A percentile compares a stretch with the other conserved stretches of the same genome.
Evolutionary conservation across 805 yeast species (phyloP).

Genomic region (Novakomyces olei): DNA sequence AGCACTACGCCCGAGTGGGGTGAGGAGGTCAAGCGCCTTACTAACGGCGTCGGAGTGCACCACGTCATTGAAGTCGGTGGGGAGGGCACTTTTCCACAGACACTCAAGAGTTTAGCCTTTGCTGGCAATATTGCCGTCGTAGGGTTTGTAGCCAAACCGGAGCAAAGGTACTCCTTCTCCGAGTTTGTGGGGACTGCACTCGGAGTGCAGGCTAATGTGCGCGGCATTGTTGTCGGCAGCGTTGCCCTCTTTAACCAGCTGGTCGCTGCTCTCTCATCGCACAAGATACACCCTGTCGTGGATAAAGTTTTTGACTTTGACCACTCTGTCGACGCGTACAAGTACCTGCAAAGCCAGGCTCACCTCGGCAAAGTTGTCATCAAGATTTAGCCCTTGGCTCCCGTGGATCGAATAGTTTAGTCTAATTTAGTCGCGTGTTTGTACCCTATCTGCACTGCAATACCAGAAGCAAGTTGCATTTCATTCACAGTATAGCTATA

Average conservation of each 20-base stretch:
- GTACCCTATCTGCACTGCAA: no score
- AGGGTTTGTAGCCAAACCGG: constrained; percentile 7
- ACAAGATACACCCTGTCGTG: constrained; percentile 7
- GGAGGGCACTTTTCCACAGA: constrained; percentile 7
- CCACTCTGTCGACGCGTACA: constrained; percentile 6
- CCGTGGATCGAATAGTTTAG: no score
- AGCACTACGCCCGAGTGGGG: constrained; percentile 7
- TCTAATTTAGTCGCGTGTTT: no score
- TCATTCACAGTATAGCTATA: no score
- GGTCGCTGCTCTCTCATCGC: constrained; percentile 4
- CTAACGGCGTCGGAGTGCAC: constrained; percentile 1
- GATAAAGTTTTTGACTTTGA: constrained; percentile 5
- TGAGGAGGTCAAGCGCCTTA: constrained; percentile 1
- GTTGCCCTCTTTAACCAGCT: constrained; percentile 5
- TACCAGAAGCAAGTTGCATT: no score
- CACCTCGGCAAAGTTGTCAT: constrained; percentile 4
- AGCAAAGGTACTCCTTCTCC: neutral
- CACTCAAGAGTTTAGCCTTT: neutral
- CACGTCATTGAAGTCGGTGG: constrained; percentile 11
- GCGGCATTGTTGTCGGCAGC: constrained; percentile 8
- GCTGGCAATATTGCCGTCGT: constrained; percentile 6
- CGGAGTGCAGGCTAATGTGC: constrained; percentile 2
- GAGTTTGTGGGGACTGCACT: neutral
- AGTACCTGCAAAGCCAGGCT: neutral
- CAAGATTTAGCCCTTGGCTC: no score